Evolutionary conservation across 225 moss, liverwort and hornwort genomes (phyloP), one percentile per base, ranked within the genome.

Genomic region (Sphagnum tenellum): DNA sequence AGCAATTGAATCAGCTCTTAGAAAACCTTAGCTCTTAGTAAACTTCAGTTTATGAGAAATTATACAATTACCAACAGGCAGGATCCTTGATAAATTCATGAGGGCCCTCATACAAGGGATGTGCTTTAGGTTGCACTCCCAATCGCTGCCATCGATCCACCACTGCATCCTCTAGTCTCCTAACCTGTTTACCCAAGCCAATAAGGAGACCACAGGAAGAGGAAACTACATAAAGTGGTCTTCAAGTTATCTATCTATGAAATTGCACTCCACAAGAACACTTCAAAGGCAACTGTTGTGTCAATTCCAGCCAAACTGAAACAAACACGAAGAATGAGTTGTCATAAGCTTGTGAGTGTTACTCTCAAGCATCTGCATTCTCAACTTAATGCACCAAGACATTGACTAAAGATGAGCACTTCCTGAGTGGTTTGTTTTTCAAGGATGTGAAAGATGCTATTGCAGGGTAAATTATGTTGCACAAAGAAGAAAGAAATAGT

Each of bases 71-170:
- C 78, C 81, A 85, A 67, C 84, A 85, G 9, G 79, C 86, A 7
- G 92, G 81, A 69, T 87, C 90, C 74, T 90, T 98, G 47, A 93
- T 82, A 62, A 90, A 93, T 63, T 93, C 83, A 13, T 87, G 76
- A 9, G 93, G 79, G 48, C 80, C 71, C 57, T 80, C 82, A 68
- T 81, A 89, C 57, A 90, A 80, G 61, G 72, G 51, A 70, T 98
- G 98, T 70, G 77, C 81, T 57, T 77, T 89, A 0, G 98, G 90
- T 57, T 75, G 67, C 48, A 82, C 77, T 5, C 94, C 87, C 65
- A 76, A 83, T 47, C 60, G 75, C 55, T 77, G 64, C 98, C 93
- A 98, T 57, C 85, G 81, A 9, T 82, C 79, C 57, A 98, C 89
- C 47, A 84, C 45, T 70, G 70, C 82, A 12, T 89, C 93, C 76